Evolutionary conservation across 1,284 basidiomycete species (phyloP), one percentile per base, ranked within the genome.

Genomic region (Porodaedalea pini): DNA sequence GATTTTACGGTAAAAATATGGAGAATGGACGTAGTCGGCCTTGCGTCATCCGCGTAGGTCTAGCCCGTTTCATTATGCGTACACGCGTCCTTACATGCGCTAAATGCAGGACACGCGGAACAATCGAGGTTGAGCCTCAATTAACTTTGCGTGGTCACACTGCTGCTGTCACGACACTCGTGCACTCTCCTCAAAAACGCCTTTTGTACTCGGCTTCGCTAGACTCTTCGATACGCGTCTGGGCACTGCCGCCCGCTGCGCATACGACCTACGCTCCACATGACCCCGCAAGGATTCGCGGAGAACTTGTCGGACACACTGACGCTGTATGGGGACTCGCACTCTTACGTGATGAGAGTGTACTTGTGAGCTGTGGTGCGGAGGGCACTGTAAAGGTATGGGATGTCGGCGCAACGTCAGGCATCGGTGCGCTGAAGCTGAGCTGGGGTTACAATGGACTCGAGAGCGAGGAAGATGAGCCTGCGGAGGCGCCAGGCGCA

Each of bases 1-100:
- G 97, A 99, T 70, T 91, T 85, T 70, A 96, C 94, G 11, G 88
- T 99, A 64, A 99, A 98, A 73, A 85, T 98, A 61, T 99, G 96
- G 96, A 80, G 90, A 61, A 81, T 94, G 75, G 90, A 92, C 64
- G 80, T 86, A 23, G 73, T 81, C 34, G 78, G 81, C 64, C 74
- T 92, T 57, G 80, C 87, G 17, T 86, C 88, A 44, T 83, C 86
- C 60, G 77, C 76, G 88, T 90, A 74, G 67, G 86, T 81, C 37
- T 57, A 55, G 36, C 58, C 58, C 63, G 43, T 54, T 29, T 54
- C 27, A 23, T 17, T 50, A 55, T 59, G 40, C 54, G 31, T 48
- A 56, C 57, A 61, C 50, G 36, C 58, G 61, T 43, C 44, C 60
- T 65, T 54, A 64, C 57, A 57, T 58, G 63, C 63, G 53, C 48